These are phyloP conservation scores for Sequoia sempervirens DNA, from an alignment of 75 land plant genomes.

Conservation along the genomic window DNA sequence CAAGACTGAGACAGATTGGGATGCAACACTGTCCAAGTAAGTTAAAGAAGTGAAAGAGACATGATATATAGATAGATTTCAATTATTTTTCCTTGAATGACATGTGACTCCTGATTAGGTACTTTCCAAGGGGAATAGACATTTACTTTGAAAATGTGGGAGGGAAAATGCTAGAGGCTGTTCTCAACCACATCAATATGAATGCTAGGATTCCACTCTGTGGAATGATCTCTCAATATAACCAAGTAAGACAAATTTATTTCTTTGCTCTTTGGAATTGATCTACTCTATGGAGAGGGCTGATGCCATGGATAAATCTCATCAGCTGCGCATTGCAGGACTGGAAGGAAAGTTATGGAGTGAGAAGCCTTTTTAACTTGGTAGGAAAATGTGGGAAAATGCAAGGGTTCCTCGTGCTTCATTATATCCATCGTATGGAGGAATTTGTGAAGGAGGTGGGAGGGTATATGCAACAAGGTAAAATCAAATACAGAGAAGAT, in stretches of 20 bases:
- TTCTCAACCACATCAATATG: too few relatives aligned
- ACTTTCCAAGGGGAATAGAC: constrained; percentile 35
- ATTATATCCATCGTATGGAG: constrained; percentile 11
- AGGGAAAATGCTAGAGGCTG: too few relatives aligned
- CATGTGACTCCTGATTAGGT: constrained; percentile 9
- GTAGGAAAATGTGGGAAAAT: constrained; percentile 31
- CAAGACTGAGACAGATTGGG: too few relatives aligned
- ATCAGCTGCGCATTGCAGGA: constrained; percentile 10
- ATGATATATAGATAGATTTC: neutral
- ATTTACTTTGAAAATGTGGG: too few relatives aligned
- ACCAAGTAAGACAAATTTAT: constrained; percentile 8
- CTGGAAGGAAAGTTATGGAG: constrained; percentile 22
- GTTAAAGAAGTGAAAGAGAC: too few relatives aligned
- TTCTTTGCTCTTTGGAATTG: neutral
- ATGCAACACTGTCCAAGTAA: too few relatives aligned
- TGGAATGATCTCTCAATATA: constrained; percentile 49
- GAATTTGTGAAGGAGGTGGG: constrained; percentile 23
- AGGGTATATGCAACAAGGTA: too few relatives aligned
- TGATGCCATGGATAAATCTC: neutral
- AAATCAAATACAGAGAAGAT: too few relatives aligned
- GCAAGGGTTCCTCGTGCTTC: constrained; percentile 26
- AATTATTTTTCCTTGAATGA: neutral
- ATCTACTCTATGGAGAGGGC: neutral
- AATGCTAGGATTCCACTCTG: neutral
- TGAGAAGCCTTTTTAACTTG: constrained; percentile 9